phyloP scores from a whole-genome alignment of 495 filamentous ascomycete species.

The Staphylotrichum longicolle region DNA sequence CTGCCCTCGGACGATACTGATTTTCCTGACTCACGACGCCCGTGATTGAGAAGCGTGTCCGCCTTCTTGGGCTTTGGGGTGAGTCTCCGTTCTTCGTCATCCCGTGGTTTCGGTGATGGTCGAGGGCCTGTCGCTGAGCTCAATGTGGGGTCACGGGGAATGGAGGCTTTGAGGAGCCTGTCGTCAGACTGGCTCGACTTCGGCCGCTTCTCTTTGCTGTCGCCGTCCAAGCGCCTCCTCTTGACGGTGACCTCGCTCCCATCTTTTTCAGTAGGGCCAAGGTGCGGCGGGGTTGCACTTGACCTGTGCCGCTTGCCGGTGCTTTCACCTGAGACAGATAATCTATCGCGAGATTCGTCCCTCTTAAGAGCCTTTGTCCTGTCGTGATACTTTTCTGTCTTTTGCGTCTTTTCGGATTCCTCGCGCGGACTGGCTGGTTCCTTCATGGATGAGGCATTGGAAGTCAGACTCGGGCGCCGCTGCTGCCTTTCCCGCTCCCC shows the following conservation, averaged over 20 bases:
- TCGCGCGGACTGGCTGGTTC: slow-evolving; percentile 45
- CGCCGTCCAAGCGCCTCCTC: slow-evolving; percentile 47
- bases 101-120: slow-evolving; percentile 32
- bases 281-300: slow-evolving; percentile 66
- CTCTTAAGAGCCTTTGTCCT: slow-evolving; percentile 51
- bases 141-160: slow-evolving; percentile 35
- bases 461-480: slow-evolving; percentile 49
- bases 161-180: slow-evolving; percentile 38
- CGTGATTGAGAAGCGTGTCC: slow-evolving; percentile 32
- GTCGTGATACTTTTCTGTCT: slow-evolving; percentile 48
- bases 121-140: slow-evolving; percentile 23
- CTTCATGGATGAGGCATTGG: slow-evolving; percentile 45
- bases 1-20: slow-evolving; percentile 42
- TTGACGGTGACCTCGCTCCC: slow-evolving; percentile 54
- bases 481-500: slow-evolving; percentile 54
- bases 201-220: slow-evolving; percentile 43
- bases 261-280: slow-evolving; percentile 52
- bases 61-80: slow-evolving; percentile 37
- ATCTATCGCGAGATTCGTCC: slow-evolving; percentile 55
- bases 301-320: slow-evolving; percentile 63
- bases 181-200: slow-evolving; percentile 43
- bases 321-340: slow-evolving; percentile 47
- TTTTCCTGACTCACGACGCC: slow-evolving; percentile 42
- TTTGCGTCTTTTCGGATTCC: slow-evolving; percentile 40
- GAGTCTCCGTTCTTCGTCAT: slow-evolving; percentile 41